Base-by-base conservation (phyloP, 768 basidiomycete species). In the Chalciporus piperatus region DNA sequence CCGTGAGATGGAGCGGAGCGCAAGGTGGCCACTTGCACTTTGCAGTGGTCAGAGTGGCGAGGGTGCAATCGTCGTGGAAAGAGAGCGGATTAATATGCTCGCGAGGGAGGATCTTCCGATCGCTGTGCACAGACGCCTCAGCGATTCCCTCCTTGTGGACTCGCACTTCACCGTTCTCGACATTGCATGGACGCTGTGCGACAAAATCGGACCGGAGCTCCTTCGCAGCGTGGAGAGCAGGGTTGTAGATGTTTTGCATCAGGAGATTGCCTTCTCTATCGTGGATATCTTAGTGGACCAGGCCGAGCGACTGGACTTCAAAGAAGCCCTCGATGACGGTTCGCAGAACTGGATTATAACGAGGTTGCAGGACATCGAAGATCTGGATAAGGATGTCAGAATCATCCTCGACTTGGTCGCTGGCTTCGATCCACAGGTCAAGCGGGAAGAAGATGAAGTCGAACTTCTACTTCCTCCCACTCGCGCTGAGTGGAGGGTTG, bases 1-100 rank as follows among this genome's bases (percentile, higher is more conserved):
- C 62, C 82, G 89, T 47, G 92, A 93, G 57, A 76, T 94, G n/a
- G 95, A 97, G 70, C 85, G 89, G 39, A 83, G 83, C 54, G 88
- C 87, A 30, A 80, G 89, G 40, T 87, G 88, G 82, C 92, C 92
- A 2, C 77, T 92, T 23, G 77, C 77, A 14, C 76, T 92, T 32
- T 85, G 82, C 37, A 63, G 75, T 20, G 71, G 70, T 16, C 70
- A 68, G 48, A 56, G 59, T 16, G 66, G 64, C 14, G 67, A 69
- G 42, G 78, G 79, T 28, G 69, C 87, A 25, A 66, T 91, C 45
- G 67, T 92, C 20, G 71, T 89, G 13, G 89, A 92, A 69, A 77
- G 92, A 51, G 92, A 95, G 66, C 82, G 91, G 22, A 74, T 87
- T 10, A 84, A 85, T 3, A 68, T 74, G 6, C 65, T 89, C 23